phyloP scores from a whole-genome alignment of 78 protist species.

The Dictyostelium intermedium region DNA sequence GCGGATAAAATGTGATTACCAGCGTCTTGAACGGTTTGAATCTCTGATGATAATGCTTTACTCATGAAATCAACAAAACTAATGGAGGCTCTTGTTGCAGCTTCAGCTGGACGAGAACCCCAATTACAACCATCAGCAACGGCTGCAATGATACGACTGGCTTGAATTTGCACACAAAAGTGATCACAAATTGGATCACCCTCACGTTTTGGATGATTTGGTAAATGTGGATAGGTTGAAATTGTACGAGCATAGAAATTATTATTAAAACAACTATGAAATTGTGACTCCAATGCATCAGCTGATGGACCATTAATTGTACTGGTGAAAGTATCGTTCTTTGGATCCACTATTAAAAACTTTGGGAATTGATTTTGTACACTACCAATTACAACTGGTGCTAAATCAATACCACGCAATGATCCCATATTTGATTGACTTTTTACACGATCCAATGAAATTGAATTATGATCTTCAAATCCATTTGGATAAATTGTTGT shows the following conservation, averaged over 20 bases:
- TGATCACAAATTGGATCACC: slow-evolving; percentile 84
- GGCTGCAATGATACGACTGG: slow-evolving; percentile 52
- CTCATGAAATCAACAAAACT: slow-evolving; percentile 77
- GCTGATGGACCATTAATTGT: slow-evolving; percentile 45
- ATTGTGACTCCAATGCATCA: slow-evolving; percentile 34
- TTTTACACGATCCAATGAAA: slow-evolving; percentile 44
- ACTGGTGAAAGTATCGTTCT: slow-evolving; percentile 31
- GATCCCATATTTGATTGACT: slow-evolving; percentile 12
- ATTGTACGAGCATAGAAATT: slow-evolving; percentile 57
- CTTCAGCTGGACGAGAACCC: slow-evolving; percentile 83
- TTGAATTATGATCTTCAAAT: slow-evolving; percentile 10
- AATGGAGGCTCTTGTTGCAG: slow-evolving; percentile 71
- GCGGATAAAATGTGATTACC: slow-evolving; percentile 80
- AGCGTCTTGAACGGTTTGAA: slow-evolving; percentile 76
- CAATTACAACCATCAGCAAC: slow-evolving; percentile 86
- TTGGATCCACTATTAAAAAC: slow-evolving; percentile 55
- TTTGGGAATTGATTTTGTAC: slow-evolving; percentile 73
- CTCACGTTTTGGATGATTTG: slow-evolving; percentile 68
- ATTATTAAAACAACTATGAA: slow-evolving; percentile 39
- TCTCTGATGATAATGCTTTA: slow-evolving; percentile 44
- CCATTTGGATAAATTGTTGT: slow-evolving; percentile 59
- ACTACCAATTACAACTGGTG: slow-evolving; percentile 72
- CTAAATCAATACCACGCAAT: slow-evolving; percentile 50
- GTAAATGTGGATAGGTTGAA: slow-evolving; percentile 79
- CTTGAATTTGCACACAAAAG: slow-evolving; percentile 66